Evolutionary conservation across 148 eudicot genomes (phyloP).

Genomic region (Arbutus unedo): DNA sequence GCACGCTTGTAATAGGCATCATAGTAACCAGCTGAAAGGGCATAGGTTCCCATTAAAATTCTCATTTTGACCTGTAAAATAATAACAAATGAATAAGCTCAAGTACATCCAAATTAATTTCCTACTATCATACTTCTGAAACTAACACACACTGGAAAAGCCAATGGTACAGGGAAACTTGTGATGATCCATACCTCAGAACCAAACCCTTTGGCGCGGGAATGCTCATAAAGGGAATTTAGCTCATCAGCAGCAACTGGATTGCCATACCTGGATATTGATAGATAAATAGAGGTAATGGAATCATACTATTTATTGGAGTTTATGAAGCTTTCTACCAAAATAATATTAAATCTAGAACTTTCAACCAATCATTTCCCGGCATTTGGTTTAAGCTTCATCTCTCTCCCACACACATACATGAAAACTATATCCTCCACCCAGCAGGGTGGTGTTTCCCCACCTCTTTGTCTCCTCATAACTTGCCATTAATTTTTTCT

Average conservation of each 20-base stretch:
- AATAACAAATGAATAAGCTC: not conserved
- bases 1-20: conserved; percentile 99
- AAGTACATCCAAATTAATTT: not conserved
- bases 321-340: not conserved
- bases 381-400: not conserved
- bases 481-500: not conserved
- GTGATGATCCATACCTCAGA: conserved; percentile 64
- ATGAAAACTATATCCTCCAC: not conserved
- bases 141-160: not conserved
- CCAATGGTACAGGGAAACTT: conserved; percentile 5
- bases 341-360: not conserved
- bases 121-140: not conserved
- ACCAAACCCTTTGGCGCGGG: conserved; percentile 91
- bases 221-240: conserved; percentile 61
- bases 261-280: conserved; percentile 69
- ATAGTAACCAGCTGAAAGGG: conserved; percentile 97
- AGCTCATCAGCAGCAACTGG: conserved; percentile 80
- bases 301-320: not conserved
- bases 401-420: not conserved
- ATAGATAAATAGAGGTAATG: not conserved
- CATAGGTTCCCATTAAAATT: conserved; percentile 97
- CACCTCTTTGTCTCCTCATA: not conserved
- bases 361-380: not conserved
- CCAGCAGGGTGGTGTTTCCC: not conserved
- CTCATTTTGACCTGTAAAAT: conserved; percentile 84